Evolutionary conservation across 768 basidiomycete genomes (phyloP).

Genomic region (Xanthoconium stramineum): DNA sequence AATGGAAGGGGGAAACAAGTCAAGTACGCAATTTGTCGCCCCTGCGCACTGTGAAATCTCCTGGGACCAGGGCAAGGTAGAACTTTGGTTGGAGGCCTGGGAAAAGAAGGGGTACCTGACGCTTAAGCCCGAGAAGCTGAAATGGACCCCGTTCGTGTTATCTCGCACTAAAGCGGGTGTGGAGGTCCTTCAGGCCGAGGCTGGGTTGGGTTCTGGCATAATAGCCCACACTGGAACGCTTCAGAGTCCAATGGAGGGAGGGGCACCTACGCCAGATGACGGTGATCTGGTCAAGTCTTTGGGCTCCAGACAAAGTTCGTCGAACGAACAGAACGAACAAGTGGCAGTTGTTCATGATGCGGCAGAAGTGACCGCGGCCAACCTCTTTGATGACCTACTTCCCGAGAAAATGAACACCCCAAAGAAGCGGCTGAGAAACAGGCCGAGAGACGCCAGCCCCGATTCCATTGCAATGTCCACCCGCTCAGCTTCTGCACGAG

Average conservation of each 20-base stretch:
- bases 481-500: constrained; percentile 19
- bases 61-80: constrained; percentile 69
- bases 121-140: constrained; percentile 78
- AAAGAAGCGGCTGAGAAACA: constrained; percentile 17
- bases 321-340: constrained; percentile 18
- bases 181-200: constrained; percentile 24
- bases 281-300: constrained; percentile 17
- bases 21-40: constrained; percentile 55
- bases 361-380: constrained; percentile 23
- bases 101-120: constrained; percentile 74
- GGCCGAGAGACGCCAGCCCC: constrained; percentile 12
- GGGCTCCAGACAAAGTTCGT: constrained; percentile 10
- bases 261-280: constrained; percentile 21
- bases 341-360: background rate
- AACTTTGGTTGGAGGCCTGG: constrained; percentile 64
- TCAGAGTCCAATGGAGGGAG: constrained; percentile 20
- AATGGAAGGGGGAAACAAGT: constrained; percentile 31
- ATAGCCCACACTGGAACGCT: constrained; percentile 7
- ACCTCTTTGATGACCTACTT: constrained; percentile 32
- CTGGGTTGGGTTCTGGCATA: constrained; percentile 12
- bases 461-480: constrained; percentile 18
- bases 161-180: constrained; percentile 39
- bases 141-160: constrained; percentile 92
- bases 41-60: constrained; percentile 70
- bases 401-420: constrained; percentile 14